These are phyloP conservation scores for Acorus gramineus DNA, from an alignment of 106 monocot genomes.

Conservation along the genomic window DNA sequence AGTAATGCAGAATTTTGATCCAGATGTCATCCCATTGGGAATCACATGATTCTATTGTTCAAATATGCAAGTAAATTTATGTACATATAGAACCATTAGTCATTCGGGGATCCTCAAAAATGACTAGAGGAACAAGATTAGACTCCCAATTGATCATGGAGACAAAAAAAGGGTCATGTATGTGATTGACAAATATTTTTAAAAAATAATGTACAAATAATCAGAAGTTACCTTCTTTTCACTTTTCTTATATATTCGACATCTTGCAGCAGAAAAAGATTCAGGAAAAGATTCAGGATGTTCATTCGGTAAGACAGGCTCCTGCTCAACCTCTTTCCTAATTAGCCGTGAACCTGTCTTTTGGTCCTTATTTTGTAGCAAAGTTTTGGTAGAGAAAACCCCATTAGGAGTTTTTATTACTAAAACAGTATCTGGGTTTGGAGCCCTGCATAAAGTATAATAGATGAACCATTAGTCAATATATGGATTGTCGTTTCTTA, in stretches of 20 bases:
- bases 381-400: constrained; percentile 56
- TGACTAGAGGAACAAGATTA: too few relatives aligned
- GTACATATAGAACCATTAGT: too few relatives aligned
- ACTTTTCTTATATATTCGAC: constrained; percentile 33
- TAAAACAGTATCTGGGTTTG: constrained; percentile 74
- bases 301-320: constrained; percentile 7
- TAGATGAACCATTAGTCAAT: too few relatives aligned
- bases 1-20: too few relatives aligned
- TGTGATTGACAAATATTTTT: too few relatives aligned
- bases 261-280: constrained; percentile 51
- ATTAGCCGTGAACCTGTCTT: constrained; percentile 40
- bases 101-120: too few relatives aligned
- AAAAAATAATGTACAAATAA: background rate
- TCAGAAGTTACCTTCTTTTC: constrained; percentile 25
- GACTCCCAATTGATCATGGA: too few relatives aligned
- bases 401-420: constrained; percentile 54
- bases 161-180: too few relatives aligned
- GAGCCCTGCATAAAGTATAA: constrained; percentile 30
- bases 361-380: constrained; percentile 48
- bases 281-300: constrained; percentile 31
- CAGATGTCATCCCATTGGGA: too few relatives aligned
- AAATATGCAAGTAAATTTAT: too few relatives aligned
- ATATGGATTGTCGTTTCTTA: too few relatives aligned
- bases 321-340: constrained; percentile 26
- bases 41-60: too few relatives aligned